Conservation (phyloP, 441 rosid genomes). For the Euphorbia schlechtendalii region DNA sequence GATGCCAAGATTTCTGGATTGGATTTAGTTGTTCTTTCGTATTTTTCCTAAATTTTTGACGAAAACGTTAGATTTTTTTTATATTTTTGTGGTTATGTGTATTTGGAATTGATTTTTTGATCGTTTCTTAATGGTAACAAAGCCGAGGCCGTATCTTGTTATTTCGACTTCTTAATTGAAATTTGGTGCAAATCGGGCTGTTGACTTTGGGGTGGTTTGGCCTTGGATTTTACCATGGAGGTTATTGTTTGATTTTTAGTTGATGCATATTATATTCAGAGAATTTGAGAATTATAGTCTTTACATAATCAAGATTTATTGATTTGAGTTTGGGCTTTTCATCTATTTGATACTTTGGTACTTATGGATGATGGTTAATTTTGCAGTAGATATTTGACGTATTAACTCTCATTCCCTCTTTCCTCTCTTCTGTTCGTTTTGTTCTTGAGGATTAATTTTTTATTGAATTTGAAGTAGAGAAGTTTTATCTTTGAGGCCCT, state of each 20-base stretch:
- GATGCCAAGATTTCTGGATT: constrained; percentile 11
- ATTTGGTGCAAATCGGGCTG: constrained; percentile 2
- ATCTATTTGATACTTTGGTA: not conserved
- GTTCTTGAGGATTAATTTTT: not conserved
- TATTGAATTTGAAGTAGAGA: not conserved
- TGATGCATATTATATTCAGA: no score
- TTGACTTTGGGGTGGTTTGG: no score
- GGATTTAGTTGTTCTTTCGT: not conserved
- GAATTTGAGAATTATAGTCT: not conserved
- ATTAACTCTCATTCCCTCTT: not conserved
- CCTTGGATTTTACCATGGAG: not conserved
- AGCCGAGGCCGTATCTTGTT: not conserved
- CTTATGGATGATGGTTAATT: not conserved
- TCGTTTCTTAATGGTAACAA: not conserved
- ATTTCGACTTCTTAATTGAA: not conserved
- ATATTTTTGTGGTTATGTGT: not conserved
- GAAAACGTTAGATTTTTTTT: not conserved
- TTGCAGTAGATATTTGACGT: not conserved
- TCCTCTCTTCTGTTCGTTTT: no score
- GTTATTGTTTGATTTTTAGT: no score
- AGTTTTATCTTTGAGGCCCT: not conserved
- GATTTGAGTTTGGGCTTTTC: not conserved
- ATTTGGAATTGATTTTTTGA: not conserved
- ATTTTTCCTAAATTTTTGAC: not conserved
- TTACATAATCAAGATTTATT: not conserved